Evolutionary conservation across 192 early-diverging fungal species (phyloP), one percentile per base, ranked within the genome.

Genomic region (Backusella circina): DNA sequence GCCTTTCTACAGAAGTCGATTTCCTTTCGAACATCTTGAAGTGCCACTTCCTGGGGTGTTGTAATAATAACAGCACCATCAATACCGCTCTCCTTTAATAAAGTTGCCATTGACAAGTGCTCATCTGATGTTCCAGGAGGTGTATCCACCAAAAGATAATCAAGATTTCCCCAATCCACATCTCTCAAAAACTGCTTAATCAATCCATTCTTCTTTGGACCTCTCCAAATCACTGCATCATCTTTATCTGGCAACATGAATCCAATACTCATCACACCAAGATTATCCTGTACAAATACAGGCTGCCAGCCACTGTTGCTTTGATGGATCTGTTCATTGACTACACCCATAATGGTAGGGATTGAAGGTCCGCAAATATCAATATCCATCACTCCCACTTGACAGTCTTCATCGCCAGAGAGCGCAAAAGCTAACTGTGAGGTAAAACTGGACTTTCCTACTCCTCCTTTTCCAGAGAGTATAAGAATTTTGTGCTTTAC

Each of bases 81-180:
- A 39, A 95, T 93, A 1, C 92, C 90, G 67, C 85, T 87, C 13
- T 91, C 88, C 37, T 90, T 86, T 30, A 99, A 77, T 77, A 91
- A 88, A 76, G 94, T 91, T 0, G 91, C 90, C 1, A 98, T 88
- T 18, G 95, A 92, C 70, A 99, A 82, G 76, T 99, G 98, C 80
- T 99, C 98, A 81, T 99, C 98, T 1, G 95, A 94, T 3, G 98
- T 99, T 26, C 97, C 95, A 5, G 98, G 98, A 6, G 98, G 98
- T 15, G 98, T 99, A 78, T 99, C 98, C 41, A 99, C 87, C 12
- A 99, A 80, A 65, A 99, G 84, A 80, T 91, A 98, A 76, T 99
- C 98, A 35, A 98, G 80, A 13, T 87, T 83, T 37, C 91, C 91
- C 97, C 97, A 99, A 75, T 94, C 94, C 12, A 99, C 96, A 84